Conservation (phyloP, 192 early-diverging fungal species). For the Entomortierella chlamydospora region DNA sequence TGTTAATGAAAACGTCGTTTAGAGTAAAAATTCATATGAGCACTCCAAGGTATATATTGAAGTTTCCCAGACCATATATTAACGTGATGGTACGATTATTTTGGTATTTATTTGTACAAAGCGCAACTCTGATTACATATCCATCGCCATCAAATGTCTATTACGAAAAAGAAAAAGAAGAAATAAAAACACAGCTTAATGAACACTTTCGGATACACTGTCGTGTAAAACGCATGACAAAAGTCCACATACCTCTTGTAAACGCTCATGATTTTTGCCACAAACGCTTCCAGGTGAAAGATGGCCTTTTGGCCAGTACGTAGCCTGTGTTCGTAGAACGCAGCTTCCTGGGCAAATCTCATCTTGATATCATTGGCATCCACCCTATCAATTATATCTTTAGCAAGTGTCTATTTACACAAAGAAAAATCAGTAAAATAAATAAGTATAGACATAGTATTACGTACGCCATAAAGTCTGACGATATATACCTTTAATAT, state of each 20-base stretch:
- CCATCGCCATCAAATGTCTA: slow-evolving; percentile 20
- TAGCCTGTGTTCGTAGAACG: slow-evolving; percentile 92
- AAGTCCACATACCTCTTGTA: slow-evolving; percentile 78
- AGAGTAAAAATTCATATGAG: no score
- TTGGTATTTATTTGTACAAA: background rate
- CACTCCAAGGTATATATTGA: no score
- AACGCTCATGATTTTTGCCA: slow-evolving; percentile 90
- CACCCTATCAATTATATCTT: slow-evolving; percentile 77
- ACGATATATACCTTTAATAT: slow-evolving; percentile 81
- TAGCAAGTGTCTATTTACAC: slow-evolving; percentile 68
- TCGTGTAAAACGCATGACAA: background rate
- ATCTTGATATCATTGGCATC: slow-evolving; percentile 72
- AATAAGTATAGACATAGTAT: no score
- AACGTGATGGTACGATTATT: no score
- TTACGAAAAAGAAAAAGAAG: background rate
- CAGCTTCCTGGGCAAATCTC: slow-evolving; percentile 78
- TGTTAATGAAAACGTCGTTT: no score
- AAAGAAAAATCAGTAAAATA: background rate
- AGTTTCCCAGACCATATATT: no score
- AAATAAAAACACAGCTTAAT: background rate
- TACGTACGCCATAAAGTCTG: no score
- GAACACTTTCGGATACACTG: no score
- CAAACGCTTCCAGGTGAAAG: slow-evolving; percentile 95
- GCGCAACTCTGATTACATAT: background rate
- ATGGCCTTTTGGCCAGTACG: slow-evolving; percentile 90